Evolutionary conservation across 2,329 filamentous ascomycete genomes (phyloP).

Genomic region (Penicillium sp.): DNA sequence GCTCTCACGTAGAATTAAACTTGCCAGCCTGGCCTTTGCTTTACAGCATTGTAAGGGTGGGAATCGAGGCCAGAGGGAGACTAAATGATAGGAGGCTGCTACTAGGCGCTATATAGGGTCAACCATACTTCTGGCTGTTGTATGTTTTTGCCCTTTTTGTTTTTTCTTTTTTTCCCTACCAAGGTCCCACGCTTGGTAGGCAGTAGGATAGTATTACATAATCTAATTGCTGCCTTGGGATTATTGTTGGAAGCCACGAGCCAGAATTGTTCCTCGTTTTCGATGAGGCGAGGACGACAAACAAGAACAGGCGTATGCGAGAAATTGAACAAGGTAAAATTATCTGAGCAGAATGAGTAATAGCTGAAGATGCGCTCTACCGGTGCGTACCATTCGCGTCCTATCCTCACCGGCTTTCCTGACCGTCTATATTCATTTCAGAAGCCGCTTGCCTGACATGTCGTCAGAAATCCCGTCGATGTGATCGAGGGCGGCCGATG

Average conservation of each 20-base stretch:
- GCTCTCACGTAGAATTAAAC: too few species aligned
- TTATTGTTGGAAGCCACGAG: not conserved
- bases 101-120: too few species aligned
- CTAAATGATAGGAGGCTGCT: too few species aligned
- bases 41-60: too few species aligned
- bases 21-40: too few species aligned
- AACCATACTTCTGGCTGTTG: too few species aligned
- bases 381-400: not conserved
- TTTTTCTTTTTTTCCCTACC: too few species aligned
- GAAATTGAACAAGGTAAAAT: not conserved
- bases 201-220: not conserved
- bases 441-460: constrained; percentile 40
- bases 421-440: constrained; percentile 4
- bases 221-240: not conserved
- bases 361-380: not conserved
- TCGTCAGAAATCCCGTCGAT: constrained; percentile 39
- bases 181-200: too few species aligned
- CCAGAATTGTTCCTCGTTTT: not conserved
- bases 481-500: constrained; percentile 36
- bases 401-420: not conserved
- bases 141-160: too few species aligned
- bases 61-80: too few species aligned
- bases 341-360: not conserved
- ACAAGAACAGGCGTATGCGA: not conserved
- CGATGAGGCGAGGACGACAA: not conserved